Base-by-base conservation (phyloP, 345 rosid species). In the Punica granatum region DNA sequence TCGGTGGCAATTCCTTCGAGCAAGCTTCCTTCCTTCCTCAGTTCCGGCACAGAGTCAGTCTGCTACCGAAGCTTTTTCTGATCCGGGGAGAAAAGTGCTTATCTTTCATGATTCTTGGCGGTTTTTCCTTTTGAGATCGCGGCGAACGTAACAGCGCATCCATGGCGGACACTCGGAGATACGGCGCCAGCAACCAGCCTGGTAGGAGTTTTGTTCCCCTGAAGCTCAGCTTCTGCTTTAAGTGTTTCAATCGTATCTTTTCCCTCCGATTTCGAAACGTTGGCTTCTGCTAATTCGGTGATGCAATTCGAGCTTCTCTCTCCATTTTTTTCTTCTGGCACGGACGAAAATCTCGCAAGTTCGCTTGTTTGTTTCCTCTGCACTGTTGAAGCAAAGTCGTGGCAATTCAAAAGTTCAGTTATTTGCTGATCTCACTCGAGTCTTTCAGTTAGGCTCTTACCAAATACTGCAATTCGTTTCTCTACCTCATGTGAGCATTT, bases 331-430 rank as follows among this genome's bases (percentile, higher is more conserved):
- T n/a, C n/a, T n/a, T n/a, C n/a, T n/a, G n/a, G n/a, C n/a, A n/a
- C n/a, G n/a, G n/a, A n/a, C n/a, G n/a, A n/a, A n/a, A n/a, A n/a
- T n/a, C n/a, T n/a, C n/a, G n/a, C n/a, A n/a, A n/a, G n/a, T n/a
- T n/a, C n/a, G n/a, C 7, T 49, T 25, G 56, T 2, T 49, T 21
- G 11, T 49, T 49, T 21, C n/a, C 5, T 49, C 26, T 1, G 8
- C 21, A 21, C 56, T 46, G 13, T 43, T 2, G 18, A 43, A 21
- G 56, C 56, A n/a, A 21, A 19, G 2, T 51, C 2, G 7, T n/a
- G 58, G 58, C 9, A 51, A 51, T n/a, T 51, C 30, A n/a, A 23
- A 51, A 51, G 58, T 51, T 51, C 58, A 51, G 28, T 51, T 51
- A 1, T 51, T 51, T 51, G n/a, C 12, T n/a, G n/a, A n/a, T n/a